Conservation (phyloP, 1,139 yeast species). For the Candida sojae region DNA sequence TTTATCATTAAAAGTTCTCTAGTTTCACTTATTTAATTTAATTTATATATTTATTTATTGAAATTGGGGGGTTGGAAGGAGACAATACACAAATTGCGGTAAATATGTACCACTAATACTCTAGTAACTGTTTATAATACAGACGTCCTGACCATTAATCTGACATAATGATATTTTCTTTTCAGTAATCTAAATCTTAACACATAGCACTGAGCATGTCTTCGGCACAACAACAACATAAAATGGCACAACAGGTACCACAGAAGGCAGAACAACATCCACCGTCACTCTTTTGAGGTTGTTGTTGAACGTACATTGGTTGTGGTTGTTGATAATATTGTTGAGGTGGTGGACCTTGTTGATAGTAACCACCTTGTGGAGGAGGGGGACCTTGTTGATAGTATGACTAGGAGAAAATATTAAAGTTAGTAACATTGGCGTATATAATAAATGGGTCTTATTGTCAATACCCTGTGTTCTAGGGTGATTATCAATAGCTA, state of each 20-base stretch:
- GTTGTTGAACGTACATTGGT: conserved; percentile 45
- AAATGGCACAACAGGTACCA: conserved; percentile 44
- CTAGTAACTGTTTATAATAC: too few species aligned
- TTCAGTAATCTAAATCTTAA: background rate
- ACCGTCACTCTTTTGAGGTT: conserved; percentile 30
- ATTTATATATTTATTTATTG: too few species aligned
- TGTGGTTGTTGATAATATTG: conserved; percentile 41
- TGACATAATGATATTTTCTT: background rate
- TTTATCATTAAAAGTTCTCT: too few species aligned
- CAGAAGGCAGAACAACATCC: conserved; percentile 43
- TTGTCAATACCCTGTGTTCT: background rate
- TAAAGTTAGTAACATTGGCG: background rate
- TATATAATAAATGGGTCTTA: too few species aligned
- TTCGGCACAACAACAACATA: conserved; percentile 50
- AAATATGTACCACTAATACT: too few species aligned
- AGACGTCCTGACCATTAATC: background rate
- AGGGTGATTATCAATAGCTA: too few species aligned
- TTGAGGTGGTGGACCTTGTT: conserved; percentile 34
- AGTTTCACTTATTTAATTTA: too few species aligned
- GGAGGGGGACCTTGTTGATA: conserved; percentile 40
- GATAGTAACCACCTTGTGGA: conserved; percentile 33
- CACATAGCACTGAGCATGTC: conserved; percentile 16
- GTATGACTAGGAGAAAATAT: conserved; percentile 12
- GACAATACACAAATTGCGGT: too few species aligned
- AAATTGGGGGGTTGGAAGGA: too few species aligned